Percentiles rank a stretch among this genome's conserved stretches.
phyloP scores from a whole-genome alignment of 257 asterid genomes.

The Solanum bulbocastanum region DNA sequence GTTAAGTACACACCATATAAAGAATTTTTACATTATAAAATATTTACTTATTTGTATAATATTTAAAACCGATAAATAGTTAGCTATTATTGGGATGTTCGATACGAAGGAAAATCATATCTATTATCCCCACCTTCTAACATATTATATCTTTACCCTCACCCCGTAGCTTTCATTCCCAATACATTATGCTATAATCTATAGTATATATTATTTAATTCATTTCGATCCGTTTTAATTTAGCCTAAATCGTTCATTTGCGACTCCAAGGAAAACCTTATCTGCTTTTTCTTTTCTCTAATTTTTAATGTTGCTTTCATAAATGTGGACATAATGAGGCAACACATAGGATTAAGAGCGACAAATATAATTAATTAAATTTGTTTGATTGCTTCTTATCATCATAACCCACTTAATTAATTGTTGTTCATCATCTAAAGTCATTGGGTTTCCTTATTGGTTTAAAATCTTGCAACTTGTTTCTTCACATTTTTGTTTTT shows the following conservation, averaged over 20 bases:
- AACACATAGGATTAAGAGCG: neutral
- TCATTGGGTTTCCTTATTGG: neutral
- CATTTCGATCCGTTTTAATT: neutral
- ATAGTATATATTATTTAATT: neutral
- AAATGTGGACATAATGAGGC: neutral
- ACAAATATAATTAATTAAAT: neutral
- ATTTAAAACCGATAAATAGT: too few species aligned
- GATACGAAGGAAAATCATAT: neutral
- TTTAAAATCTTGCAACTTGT: neutral
- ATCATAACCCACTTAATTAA: neutral
- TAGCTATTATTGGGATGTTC: neutral
- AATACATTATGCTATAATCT: neutral
- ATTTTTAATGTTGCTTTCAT: neutral
- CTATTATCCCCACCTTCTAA: neutral
- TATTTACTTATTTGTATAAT: neutral
- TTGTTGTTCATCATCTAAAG: neutral
- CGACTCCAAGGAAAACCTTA: neutral
- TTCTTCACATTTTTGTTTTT: neutral
- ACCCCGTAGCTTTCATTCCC: neutral
- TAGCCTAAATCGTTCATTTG: neutral
- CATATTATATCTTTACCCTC: neutral
- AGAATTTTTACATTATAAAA: neutral
- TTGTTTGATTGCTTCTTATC: neutral
- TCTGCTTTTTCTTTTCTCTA: neutral
- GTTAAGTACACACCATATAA: neutral